Percentiles rank a stretch among this genome's conserved stretches.
These are phyloP conservation scores for Thelephora ganbajun DNA, from an alignment of 768 basidiomycete species.

Conservation along the genomic window DNA sequence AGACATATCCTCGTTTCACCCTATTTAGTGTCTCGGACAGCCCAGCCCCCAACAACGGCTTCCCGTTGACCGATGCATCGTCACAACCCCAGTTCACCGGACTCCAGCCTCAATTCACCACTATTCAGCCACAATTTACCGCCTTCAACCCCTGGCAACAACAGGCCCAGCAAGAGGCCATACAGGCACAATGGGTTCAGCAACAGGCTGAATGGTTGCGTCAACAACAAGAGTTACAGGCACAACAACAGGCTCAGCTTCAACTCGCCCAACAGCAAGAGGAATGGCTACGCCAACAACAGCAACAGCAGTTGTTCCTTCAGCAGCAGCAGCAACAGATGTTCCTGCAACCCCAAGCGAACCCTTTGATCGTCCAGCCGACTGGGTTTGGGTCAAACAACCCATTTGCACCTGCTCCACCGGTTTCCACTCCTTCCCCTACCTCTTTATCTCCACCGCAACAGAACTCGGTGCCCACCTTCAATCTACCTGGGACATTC, in stretches of 20 bases:
- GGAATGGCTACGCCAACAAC: constrained; percentile 39
- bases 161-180: constrained; percentile 82
- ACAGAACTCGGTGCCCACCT: constrained; percentile 28
- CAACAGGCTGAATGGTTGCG: constrained; percentile 27
- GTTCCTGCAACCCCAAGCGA: constrained; percentile 27
- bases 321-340: constrained; percentile 20
- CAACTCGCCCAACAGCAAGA: constrained; percentile 31
- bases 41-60: constrained; percentile 31
- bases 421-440: constrained; percentile 16
- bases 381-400: constrained; percentile 92
- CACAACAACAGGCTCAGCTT: constrained; percentile 31
- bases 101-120: constrained; percentile 67
- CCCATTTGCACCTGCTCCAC: constrained; percentile 58
- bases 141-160: constrained; percentile 92
- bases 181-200: constrained; percentile 30
- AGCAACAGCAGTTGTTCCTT: constrained; percentile 31
- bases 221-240: constrained; percentile 43
- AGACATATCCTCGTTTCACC: background rate
- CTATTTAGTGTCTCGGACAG: constrained; percentile 3
- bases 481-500: constrained; percentile 62
- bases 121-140: constrained; percentile 74
- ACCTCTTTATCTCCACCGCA: constrained; percentile 17
- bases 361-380: constrained; percentile 38
- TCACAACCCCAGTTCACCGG: constrained; percentile 26
- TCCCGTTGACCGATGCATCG: constrained; percentile 49